Evolutionary conservation across 2,329 filamentous ascomycete species (phyloP).

Genomic region (Fusarium ramigenum): DNA sequence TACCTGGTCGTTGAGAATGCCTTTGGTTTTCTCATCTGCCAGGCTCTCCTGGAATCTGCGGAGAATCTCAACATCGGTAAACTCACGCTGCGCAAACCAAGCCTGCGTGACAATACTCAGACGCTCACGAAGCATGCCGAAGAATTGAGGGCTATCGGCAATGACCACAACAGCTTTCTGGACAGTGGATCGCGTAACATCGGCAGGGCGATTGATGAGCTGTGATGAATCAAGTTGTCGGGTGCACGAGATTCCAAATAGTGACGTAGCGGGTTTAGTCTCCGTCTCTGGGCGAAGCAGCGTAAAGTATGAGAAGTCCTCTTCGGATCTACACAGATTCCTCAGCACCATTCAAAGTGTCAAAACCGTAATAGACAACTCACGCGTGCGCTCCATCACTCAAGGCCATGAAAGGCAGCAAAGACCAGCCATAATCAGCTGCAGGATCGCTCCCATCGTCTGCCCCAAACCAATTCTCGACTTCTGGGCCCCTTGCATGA

Average conservation of each 20-base stretch:
- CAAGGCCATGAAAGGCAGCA: conserved; percentile 96
- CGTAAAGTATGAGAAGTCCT: conserved; percentile 99
- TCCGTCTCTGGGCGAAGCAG: conserved; percentile 72
- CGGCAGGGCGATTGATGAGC: conserved; percentile 80
- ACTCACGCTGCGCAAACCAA: conserved; percentile 96
- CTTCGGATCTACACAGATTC: conserved; percentile 72
- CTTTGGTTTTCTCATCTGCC: conserved; percentile 69
- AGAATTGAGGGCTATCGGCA: conserved; percentile 87
- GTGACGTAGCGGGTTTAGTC: conserved; percentile 72
- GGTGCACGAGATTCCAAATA: conserved; percentile 97
- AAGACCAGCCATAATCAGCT: conserved; percentile 84
- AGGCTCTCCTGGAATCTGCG: conserved; percentile 91
- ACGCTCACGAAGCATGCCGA: conserved; percentile 90
- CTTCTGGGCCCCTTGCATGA: conserved; percentile 88
- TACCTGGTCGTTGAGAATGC: conserved; percentile 69
- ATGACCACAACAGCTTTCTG: conserved; percentile 98
- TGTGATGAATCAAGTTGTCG: conserved; percentile 85
- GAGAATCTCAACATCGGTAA: conserved; percentile 90
- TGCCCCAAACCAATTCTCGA: conserved; percentile 88
- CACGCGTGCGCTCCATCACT: conserved; percentile 95
- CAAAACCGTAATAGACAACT: conserved; percentile 48
- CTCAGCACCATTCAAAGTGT: conserved; percentile 22
- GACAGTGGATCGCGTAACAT: conserved; percentile 96
- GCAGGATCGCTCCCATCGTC: conserved; percentile 81
- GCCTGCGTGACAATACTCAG: conserved; percentile 90